Base-by-base conservation (phyloP, 371 early-diverging fungal genomes). In the Nematocida homosporus region DNA sequence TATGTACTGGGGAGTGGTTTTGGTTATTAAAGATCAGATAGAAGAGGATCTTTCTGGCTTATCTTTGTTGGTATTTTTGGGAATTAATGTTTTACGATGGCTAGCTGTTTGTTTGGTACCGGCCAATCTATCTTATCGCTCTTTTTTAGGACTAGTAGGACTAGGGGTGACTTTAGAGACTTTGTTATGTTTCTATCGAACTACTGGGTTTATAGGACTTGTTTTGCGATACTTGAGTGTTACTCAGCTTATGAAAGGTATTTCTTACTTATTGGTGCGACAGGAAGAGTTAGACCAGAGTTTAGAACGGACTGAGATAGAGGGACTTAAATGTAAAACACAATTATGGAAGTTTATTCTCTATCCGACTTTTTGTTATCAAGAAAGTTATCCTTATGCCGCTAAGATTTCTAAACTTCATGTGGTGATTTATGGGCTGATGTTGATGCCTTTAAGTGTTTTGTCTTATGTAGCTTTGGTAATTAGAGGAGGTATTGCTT, bases 281-380 rank as follows among this genome's bases (percentile, higher is more conserved):
- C 18, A 59, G 40, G 75, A 72, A 34, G 35, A 18, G 6, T 40
- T 55, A 10, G 38, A 29, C 6, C 27, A 57, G 4, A 59, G 60
- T 18, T 16, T 25, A 35, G 75, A 72, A 20, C 53, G 59, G 40
- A 16, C 20, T 20, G 52, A 18, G 37, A 57, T 72, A 47, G 47
- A 72, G 10, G 57, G 54, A 50, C 60, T 34, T 0, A 48, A 34
- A 25, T 20, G 52, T 23, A 40, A 44, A 44, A 44, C 13, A 44
- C 13, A 44, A 44, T 13, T 20, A 44, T 20, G 44, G 13, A 44
- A 44, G 44, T 44, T 44, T 44, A 72, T 72, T 20, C 20, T 30
- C 27, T 52, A 47, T 44, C 75, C 75, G 5, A 72, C 75, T 10
- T 53, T 72, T 20, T 72, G 75, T 59, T 72, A 72, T 42, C 75